Evolutionary conservation across 2,329 filamentous ascomycete genomes (phyloP).

Genomic region (Clonostachys solani): DNA sequence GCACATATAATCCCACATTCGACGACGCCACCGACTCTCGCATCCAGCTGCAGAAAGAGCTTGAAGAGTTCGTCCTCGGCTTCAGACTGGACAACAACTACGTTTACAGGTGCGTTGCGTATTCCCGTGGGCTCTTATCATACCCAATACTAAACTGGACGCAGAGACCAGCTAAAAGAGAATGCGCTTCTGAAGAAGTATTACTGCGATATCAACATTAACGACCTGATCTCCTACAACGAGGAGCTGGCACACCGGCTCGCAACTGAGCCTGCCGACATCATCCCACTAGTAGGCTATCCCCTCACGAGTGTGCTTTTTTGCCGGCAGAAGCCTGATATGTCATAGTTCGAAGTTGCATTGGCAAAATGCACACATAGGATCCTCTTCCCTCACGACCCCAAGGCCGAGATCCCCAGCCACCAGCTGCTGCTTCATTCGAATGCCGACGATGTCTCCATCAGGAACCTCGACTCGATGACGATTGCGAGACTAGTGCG

Average conservation of each 20-base stretch:
- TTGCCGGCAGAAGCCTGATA: neutral
- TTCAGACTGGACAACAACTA: slow-evolving; percentile 94
- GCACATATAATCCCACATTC: slow-evolving; percentile 67
- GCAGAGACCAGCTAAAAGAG: slow-evolving; percentile 88
- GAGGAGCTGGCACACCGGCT: slow-evolving; percentile 90
- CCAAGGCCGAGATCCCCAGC: slow-evolving; percentile 68
- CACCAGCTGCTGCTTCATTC: slow-evolving; percentile 96
- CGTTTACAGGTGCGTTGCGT: slow-evolving; percentile 72
- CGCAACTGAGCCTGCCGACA: slow-evolving; percentile 83
- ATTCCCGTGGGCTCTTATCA: neutral
- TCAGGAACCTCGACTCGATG: slow-evolving; percentile 87
- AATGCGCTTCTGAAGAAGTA: slow-evolving; percentile 93
- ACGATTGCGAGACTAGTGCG: slow-evolving; percentile 93
- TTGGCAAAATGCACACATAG: slow-evolving; percentile 87
- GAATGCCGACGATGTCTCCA: slow-evolving; percentile 83
- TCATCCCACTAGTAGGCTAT: slow-evolving; percentile 75
- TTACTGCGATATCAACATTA: slow-evolving; percentile 94
- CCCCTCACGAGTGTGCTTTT: neutral
- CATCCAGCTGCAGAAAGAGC: slow-evolving; percentile 68
- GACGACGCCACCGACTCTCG: slow-evolving; percentile 65
- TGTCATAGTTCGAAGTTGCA: slow-evolving; percentile 76
- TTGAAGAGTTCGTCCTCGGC: slow-evolving; percentile 88
- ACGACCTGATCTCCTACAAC: slow-evolving; percentile 92
- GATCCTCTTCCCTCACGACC: slow-evolving; percentile 80
- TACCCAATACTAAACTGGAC: slow-evolving; percentile 6